Evolutionary conservation across 768 basidiomycete genomes (phyloP).

Genomic region (Tulasnella sp.): DNA sequence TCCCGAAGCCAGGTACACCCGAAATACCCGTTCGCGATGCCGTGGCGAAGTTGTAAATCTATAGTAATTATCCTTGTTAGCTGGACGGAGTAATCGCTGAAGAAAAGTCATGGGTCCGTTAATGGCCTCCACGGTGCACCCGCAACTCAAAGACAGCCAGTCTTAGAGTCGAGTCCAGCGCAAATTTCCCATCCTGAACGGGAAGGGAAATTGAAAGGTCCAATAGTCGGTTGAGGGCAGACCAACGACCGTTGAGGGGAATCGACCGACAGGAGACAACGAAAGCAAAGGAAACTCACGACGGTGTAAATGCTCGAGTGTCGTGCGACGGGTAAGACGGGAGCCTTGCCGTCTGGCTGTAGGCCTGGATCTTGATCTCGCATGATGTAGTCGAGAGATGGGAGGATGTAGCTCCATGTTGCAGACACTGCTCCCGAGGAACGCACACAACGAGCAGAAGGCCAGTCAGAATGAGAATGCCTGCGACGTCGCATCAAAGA

Average conservation of each 20-base stretch:
- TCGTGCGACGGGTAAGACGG: conserved; percentile 9
- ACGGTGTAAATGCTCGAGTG: conserved; percentile 15
- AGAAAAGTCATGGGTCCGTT: neutral
- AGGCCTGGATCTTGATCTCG: conserved; percentile 2
- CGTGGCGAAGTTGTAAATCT: conserved; percentile 16
- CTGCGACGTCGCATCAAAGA: neutral
- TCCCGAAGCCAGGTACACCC: conserved; percentile 5
- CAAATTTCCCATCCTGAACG: no score
- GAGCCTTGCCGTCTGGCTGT: conserved; percentile 7
- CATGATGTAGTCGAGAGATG: conserved; percentile 16
- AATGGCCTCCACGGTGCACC: no score
- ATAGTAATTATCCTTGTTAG: neutral
- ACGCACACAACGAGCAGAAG: neutral
- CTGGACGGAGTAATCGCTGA: neutral
- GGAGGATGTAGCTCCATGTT: conserved; percentile 15
- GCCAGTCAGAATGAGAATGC: neutral
- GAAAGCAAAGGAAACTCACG: neutral
- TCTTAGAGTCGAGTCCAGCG: no score
- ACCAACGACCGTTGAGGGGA: no score
- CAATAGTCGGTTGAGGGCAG: no score
- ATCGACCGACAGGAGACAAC: neutral
- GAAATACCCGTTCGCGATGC: conserved; percentile 8
- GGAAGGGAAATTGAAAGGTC: no score
- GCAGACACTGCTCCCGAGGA: conserved; percentile 7
- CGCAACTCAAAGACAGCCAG: no score